Conservation (phyloP, 2,329 filamentous ascomycete species). For the Venturia pyrina region DNA sequence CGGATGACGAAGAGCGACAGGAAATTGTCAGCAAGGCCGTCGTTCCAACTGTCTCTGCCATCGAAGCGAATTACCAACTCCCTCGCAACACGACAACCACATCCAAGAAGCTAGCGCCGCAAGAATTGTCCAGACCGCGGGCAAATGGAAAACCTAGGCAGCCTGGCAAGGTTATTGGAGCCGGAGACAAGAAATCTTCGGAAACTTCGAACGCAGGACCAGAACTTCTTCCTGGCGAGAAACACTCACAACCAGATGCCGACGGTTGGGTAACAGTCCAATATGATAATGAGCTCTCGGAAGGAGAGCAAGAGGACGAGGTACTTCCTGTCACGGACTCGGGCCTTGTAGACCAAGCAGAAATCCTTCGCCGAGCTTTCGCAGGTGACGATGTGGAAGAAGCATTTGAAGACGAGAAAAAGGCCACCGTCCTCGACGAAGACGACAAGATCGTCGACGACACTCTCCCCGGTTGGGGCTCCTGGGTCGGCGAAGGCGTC, state of each 20-base stretch:
- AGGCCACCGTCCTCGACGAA: slow-evolving; percentile 59
- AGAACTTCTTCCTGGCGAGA: slow-evolving; percentile 9
- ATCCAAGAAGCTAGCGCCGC: background rate
- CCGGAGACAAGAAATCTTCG: background rate
- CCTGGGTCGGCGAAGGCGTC: slow-evolving; percentile 78
- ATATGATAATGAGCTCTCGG: slow-evolving; percentile 24
- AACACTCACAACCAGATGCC: slow-evolving; percentile 20
- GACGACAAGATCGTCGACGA: slow-evolving; percentile 74
- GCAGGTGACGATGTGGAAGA: slow-evolving; percentile 69
- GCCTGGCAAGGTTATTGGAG: background rate
- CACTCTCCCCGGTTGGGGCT: slow-evolving; percentile 89
- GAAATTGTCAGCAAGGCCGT: slow-evolving; percentile 24
- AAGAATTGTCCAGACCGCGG: background rate
- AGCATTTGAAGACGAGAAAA: slow-evolving; percentile 76
- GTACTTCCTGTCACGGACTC: slow-evolving; percentile 13
- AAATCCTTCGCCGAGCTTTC: slow-evolving; percentile 68
- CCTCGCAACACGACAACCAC: background rate
- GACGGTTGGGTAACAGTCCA: slow-evolving; percentile 36
- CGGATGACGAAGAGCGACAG: slow-evolving; percentile 30
- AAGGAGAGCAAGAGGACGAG: slow-evolving; percentile 20
- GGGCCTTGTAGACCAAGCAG: slow-evolving; percentile 4
- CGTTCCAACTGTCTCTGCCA: slow-evolving; percentile 19
- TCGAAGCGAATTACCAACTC: slow-evolving; percentile 14
- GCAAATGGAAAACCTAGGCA: background rate
- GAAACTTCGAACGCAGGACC: background rate